Conservation (phyloP, 1,284 basidiomycete species). For the Mycena citricolor region DNA sequence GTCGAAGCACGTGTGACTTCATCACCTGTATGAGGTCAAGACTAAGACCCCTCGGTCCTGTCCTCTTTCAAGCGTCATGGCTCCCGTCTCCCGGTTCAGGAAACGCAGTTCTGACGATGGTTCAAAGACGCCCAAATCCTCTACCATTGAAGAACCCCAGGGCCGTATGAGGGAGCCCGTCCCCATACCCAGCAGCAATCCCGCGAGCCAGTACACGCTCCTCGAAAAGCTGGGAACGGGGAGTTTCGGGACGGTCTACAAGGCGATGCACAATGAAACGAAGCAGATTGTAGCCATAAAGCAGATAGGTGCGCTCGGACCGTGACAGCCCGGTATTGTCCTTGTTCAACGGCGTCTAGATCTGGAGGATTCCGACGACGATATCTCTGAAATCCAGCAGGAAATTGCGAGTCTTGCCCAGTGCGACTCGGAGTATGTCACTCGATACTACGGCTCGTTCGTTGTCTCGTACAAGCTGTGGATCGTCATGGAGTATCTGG, state of each 20-base stretch:
- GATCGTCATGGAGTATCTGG: slow-evolving; percentile 99
- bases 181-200: slow-evolving; percentile 73
- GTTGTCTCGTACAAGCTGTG: slow-evolving; percentile 96
- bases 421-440: slow-evolving; percentile 95
- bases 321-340: slow-evolving; percentile 9
- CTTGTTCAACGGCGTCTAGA: slow-evolving; percentile 43
- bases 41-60: slow-evolving; percentile 19
- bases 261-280: slow-evolving; percentile 92
- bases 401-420: slow-evolving; percentile 95
- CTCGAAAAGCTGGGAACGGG: slow-evolving; percentile 97
- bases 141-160: slow-evolving; percentile 20
- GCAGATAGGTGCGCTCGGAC: slow-evolving; percentile 76
- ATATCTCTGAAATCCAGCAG: slow-evolving; percentile 96
- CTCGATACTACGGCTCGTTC: slow-evolving; percentile 95
- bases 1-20: slow-evolving; percentile 18
- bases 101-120: slow-evolving; percentile 46
- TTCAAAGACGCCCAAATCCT: slow-evolving; percentile 39
- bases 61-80: slow-evolving; percentile 36
- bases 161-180: slow-evolving; percentile 54
- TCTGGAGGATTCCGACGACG: slow-evolving; percentile 88
- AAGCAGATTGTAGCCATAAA: slow-evolving; percentile 97
- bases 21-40: slow-evolving; percentile 30
- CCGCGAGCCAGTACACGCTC: slow-evolving; percentile 86
- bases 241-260: slow-evolving; percentile 96
- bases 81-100: slow-evolving; percentile 45